Conservation (phyloP, 129 eudicot genomes). For the Tagetes erecta region DNA sequence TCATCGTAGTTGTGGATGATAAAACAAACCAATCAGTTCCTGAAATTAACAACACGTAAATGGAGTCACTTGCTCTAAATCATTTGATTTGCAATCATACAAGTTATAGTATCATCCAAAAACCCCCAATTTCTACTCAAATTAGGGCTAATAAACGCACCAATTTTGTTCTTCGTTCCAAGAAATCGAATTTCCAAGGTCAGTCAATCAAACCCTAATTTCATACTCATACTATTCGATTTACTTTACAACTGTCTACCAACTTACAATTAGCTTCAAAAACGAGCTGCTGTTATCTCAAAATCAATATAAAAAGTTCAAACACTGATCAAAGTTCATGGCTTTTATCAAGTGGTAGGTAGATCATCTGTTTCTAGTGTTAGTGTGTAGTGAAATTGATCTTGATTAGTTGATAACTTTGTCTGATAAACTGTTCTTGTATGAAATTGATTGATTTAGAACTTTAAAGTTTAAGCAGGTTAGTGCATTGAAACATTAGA, state of each 20-base stretch:
- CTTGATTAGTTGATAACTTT: neutral
- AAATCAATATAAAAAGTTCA: neutral
- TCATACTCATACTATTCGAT: neutral
- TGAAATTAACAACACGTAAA: slow-evolving; percentile 18
- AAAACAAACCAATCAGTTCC: neutral
- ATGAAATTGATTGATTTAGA: neutral
- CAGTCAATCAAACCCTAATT: neutral
- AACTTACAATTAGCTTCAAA: neutral
- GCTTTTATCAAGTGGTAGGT: neutral
- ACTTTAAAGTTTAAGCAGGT: too few species aligned
- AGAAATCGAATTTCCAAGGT: slow-evolving; percentile 48
- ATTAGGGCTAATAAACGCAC: slow-evolving; percentile 17
- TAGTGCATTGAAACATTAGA: neutral
- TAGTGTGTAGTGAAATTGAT: neutral
- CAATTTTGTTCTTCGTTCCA: slow-evolving; percentile 34
- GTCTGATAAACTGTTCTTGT: neutral
- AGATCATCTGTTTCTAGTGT: neutral
- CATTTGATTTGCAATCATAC: slow-evolving; percentile 30
- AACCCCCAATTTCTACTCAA: slow-evolving; percentile 25
- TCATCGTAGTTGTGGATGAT: neutral
- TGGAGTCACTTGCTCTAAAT: slow-evolving; percentile 31
- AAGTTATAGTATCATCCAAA: slow-evolving; percentile 4
- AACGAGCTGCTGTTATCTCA: neutral
- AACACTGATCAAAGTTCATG: neutral
- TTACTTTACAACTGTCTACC: neutral